Percentiles rank a stretch among this genome's conserved stretches.
Conservation (phyloP, 352 stramenopile genomes). For the Phytopythium oedochilum region DNA sequence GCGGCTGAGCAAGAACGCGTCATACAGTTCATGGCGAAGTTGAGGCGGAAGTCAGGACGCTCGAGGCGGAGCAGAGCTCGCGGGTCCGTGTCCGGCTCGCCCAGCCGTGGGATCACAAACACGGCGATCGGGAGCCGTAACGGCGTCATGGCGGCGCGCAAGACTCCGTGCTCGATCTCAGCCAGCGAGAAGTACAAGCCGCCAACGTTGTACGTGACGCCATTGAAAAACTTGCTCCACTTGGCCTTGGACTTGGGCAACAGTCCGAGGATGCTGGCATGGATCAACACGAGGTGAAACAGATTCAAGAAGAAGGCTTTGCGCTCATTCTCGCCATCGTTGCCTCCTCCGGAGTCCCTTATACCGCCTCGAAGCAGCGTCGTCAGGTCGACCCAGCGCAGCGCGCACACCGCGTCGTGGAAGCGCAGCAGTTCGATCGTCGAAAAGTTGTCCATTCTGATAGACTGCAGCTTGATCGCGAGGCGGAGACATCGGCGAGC, state of each 20-base stretch:
- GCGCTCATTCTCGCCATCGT: conserved; percentile 4
- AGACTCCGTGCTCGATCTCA: conserved; percentile 50
- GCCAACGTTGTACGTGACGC: conserved; percentile 40
- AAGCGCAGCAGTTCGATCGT: conserved; percentile 26
- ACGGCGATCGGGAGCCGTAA: conserved; percentile 34
- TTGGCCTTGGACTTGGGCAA: conserved; percentile 39
- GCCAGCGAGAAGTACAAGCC: conserved; percentile 39
- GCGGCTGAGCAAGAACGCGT: conserved; percentile 37
- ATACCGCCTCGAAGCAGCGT: conserved; percentile 8
- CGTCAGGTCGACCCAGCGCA: conserved; percentile 26
- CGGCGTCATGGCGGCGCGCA: conserved; percentile 36
- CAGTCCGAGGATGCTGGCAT: conserved; percentile 35
- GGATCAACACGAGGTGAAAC: conserved; percentile 45
- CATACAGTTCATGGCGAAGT: conserved; percentile 60
- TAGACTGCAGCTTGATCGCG: not conserved
- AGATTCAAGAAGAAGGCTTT: conserved; percentile 59
- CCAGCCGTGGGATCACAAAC: conserved; percentile 38
- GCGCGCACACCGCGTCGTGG: conserved; percentile 20
- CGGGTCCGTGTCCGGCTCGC: conserved; percentile 16
- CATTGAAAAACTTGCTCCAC: conserved; percentile 63
- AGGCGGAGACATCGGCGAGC: not conserved
- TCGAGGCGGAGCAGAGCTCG: conserved; percentile 21
- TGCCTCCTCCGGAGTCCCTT: no score
- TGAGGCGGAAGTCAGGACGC: conserved; percentile 37
- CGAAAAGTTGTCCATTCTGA: not conserved